phyloP scores from a whole-genome alignment of 345 rosid genomes.

The Lagerstroemia speciosa region DNA sequence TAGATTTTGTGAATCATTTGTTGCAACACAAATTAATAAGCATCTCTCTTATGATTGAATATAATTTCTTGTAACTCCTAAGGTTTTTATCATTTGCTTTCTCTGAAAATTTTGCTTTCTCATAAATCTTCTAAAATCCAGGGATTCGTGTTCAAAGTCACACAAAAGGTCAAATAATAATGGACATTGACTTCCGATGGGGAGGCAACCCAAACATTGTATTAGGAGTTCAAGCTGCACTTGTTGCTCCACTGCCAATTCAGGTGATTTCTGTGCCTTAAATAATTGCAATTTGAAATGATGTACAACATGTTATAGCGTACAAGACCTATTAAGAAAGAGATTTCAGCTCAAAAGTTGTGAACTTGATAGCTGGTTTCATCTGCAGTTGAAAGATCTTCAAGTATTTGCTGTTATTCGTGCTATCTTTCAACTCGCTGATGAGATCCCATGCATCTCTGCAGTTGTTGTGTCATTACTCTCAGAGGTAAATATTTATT shows the following conservation, averaged over 20 bases:
- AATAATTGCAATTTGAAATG: neutral
- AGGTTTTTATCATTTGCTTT: neutral
- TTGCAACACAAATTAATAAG: neutral
- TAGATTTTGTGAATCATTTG: neutral
- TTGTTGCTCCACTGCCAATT: slow-evolving; percentile 92
- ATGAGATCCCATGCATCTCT: slow-evolving; percentile 96
- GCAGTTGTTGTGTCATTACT: slow-evolving; percentile 94
- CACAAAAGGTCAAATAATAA: slow-evolving; percentile 81
- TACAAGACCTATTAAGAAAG: neutral
- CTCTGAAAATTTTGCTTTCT: neutral
- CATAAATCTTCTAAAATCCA: slow-evolving; percentile 21
- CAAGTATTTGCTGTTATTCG: slow-evolving; percentile 88
- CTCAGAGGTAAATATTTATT: slow-evolving; percentile 52
- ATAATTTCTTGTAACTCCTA: neutral
- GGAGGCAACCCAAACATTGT: slow-evolving; percentile 96
- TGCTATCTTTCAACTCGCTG: slow-evolving; percentile 89
- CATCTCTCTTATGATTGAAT: neutral
- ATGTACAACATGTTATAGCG: neutral
- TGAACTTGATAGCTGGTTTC: neutral
- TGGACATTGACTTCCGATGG: slow-evolving; percentile 98
- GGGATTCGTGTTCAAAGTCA: slow-evolving; percentile 95
- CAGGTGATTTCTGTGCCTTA: slow-evolving; percentile 51
- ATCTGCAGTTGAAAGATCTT: slow-evolving; percentile 85
- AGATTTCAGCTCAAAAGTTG: neutral
- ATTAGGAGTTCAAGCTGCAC: slow-evolving; percentile 81